Evolutionary conservation across 2,329 filamentous ascomycete species (phyloP), one percentile per base, ranked within the genome.

Genomic region (Chrysosporium keratinophilum): DNA sequence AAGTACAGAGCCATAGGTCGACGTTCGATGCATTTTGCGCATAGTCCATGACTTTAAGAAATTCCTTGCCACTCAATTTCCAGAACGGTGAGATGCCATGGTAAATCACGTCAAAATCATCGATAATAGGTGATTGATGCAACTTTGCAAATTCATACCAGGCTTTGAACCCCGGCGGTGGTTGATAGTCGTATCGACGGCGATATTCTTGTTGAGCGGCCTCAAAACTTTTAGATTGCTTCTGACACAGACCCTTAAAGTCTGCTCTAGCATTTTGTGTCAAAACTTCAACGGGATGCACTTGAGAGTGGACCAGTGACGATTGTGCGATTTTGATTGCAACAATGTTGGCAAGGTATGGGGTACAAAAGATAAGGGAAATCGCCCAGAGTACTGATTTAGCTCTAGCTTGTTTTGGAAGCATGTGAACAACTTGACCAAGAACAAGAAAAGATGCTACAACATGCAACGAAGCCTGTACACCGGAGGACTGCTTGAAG

Each of bases 81-180:
- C 45, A 47, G 28, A 56, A 56, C n/a, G 54, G 54, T 6, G 54
- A 54, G 12, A 54, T 37, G 19, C 33, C 40, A 34, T 53, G 19
- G 19, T 54, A 50, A 17, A 56, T 53, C 23, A 20, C 14, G 20
- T 56, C 54, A 37, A 56, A 56, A 12, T 56, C 54, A 35, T 56
- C 54, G n/a, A 56, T 50, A 19, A 56, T 56, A 2, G 46, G 44
- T 15, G 54, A 53, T 11, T 54, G 3, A 19, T 56, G 54, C 17
- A 17, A 42, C 39, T 45, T 54, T 19, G 50, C 54, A 54, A 56
- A 56, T 15, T 50, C 11, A 33, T 46, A 54, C 54, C 54, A 54
- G 17, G 28, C 54, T 41, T 54, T 9, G 23, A 56, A 56, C 6
- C 54, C 54, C 4, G 50, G 50, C 9, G 54, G 54, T 12, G 54